Conservation (phyloP, 805 yeast species). For the Metschnikowia similis region DNA sequence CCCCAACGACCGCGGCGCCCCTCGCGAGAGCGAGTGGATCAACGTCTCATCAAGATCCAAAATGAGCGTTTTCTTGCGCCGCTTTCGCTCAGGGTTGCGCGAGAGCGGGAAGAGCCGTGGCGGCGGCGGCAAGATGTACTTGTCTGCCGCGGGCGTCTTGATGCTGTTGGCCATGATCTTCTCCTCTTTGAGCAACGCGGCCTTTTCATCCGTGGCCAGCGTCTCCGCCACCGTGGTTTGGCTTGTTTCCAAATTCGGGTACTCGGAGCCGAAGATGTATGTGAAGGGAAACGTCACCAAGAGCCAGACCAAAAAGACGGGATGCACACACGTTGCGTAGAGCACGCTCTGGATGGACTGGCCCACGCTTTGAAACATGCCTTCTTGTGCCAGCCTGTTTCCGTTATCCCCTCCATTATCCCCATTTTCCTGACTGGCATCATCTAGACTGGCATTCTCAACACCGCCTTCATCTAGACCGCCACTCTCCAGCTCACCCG, state of each 20-base stretch:
- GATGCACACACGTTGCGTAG: slow-evolving; percentile 47
- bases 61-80: slow-evolving; percentile 62
- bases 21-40: slow-evolving; percentile 82
- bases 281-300: slow-evolving; percentile 55
- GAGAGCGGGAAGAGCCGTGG: slow-evolving; percentile 39
- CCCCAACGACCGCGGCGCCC: slow-evolving; percentile 43
- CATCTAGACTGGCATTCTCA: no score
- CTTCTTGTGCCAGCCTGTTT: background rate
- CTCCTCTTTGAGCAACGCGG: slow-evolving; percentile 38
- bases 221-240: slow-evolving; percentile 8
- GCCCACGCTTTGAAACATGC: background rate
- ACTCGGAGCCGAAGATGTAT: slow-evolving; percentile 28
- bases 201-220: slow-evolving; percentile 25
- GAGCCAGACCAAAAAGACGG: slow-evolving; percentile 46
- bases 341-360: slow-evolving; percentile 30
- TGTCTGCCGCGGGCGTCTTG: slow-evolving; percentile 41
- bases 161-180: slow-evolving; percentile 35
- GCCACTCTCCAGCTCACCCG: no score
- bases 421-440: no score
- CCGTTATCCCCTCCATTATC: no score
- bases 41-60: slow-evolving; percentile 92
- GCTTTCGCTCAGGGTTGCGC: slow-evolving; percentile 34
- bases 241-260: slow-evolving; percentile 6
- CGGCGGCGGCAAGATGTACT: slow-evolving; percentile 44
- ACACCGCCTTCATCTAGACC: no score